These are phyloP conservation scores for Nelumbo lutea DNA, from an alignment of 164 flowering plant genomes.

Conservation along the genomic window DNA sequence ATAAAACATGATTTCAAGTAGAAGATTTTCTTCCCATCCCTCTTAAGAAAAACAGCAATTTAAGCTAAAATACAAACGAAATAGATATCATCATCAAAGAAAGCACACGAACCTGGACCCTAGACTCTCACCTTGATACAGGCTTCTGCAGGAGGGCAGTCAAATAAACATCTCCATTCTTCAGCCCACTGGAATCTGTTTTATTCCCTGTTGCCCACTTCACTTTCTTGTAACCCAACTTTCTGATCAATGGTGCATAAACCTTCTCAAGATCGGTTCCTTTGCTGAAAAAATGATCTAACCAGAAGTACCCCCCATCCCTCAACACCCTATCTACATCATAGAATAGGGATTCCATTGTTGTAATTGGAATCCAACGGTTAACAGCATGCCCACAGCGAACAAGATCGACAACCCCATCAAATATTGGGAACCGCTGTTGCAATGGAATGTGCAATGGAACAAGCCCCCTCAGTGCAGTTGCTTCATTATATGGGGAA, in stretches of 20 bases:
- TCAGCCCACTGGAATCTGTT: constrained; percentile 15
- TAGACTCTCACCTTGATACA: too few relatives aligned
- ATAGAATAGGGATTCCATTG: constrained; percentile 76
- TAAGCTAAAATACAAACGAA: too few relatives aligned
- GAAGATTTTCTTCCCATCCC: too few relatives aligned
- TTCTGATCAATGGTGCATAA: constrained; percentile 87
- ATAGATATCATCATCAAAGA: too few relatives aligned
- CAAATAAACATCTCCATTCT: constrained; percentile 62
- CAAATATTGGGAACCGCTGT: constrained; percentile 85
- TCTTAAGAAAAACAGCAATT: too few relatives aligned
- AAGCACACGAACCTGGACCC: too few relatives aligned
- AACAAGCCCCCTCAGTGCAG: constrained; percentile 80
- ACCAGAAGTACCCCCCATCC: constrained; percentile 87
- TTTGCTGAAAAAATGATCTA: constrained; percentile 75
- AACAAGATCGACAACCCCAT: constrained; percentile 86
- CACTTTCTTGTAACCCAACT: constrained; percentile 85
- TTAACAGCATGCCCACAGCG: constrained; percentile 77
- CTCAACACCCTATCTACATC: constrained; percentile 89
- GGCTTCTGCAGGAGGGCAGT: constrained; percentile 90
- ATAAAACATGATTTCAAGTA: too few relatives aligned
- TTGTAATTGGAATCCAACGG: constrained; percentile 72
- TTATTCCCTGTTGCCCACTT: constrained; percentile 69
- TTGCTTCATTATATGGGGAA: constrained; percentile 86
- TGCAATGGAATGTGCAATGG: constrained; percentile 72
- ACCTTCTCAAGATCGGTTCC: constrained; percentile 64